Base-by-base conservation (phyloP, 2,329 filamentous ascomycete species). In the Aspergillus jensenii region DNA sequence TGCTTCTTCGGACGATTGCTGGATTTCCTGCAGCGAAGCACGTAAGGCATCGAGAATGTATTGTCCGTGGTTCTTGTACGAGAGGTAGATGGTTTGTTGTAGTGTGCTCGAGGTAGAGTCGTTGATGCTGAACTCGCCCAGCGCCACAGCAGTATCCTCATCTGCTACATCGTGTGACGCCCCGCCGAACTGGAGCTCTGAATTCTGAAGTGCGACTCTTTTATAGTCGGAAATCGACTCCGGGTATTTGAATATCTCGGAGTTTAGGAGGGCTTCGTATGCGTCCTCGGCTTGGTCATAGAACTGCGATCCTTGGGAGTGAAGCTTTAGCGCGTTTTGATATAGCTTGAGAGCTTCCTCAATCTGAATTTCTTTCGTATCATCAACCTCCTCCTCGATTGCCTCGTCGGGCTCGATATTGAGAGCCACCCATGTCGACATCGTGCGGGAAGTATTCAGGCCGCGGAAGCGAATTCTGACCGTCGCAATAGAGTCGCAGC, bases 301-400 rank as follows among this genome's bases (percentile, higher is more conserved):
- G 54, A 87, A 90, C 17, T 79, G 79, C 0, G 90, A 87, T 2
- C 95, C 93, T 76, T 96, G 91, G 1, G 93, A 89, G 71, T 99
- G 95, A 64, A 93, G 86, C 74, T 93, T 96, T 58, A 99, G 79
- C 47, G 95, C 95, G 66, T 83, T 88, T 71, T 98, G 93, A 72
- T 97, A 99, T 37, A 93, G 85, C 77, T 97, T 98, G 61, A 99
- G 81, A 48, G 95, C 93, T 78, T 99, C 95, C 69, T 99, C 95
- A 69, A 98, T 93, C 82, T 96, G 93, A 52, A 99, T 87, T 75
- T 98, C 93, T 73, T 93, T 95, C 35, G 93, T 96, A 68, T 95
- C 92, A 73, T 99, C 95, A 69, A 96, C 81, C 76, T 97, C 93
- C 67, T 96, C 91, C 71, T 96, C 92, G 63, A 89, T 81, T 58